Percentiles rank a stretch among this genome's conserved stretches.
phyloP scores from a whole-genome alignment of 805 yeast genomes.

The Danielozyma ontarioensis region DNA sequence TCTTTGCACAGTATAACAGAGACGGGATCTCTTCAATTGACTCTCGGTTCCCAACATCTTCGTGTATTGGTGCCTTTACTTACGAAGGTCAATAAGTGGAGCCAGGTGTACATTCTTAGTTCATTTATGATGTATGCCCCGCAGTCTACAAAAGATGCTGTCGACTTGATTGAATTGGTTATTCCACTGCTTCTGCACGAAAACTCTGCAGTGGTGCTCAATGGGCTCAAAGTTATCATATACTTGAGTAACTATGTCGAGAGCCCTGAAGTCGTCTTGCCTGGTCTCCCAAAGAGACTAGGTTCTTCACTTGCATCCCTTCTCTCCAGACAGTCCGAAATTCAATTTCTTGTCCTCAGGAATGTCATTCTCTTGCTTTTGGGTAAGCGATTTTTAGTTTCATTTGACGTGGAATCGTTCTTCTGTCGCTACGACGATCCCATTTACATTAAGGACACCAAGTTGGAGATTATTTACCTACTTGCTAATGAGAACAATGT shows the following conservation, averaged over 20 bases:
- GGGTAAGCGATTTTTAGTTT: constrained; percentile 54
- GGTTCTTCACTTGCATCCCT: constrained; percentile 67
- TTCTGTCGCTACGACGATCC: constrained; percentile 85
- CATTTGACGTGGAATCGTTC: constrained; percentile 70
- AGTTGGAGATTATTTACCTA: constrained; percentile 78
- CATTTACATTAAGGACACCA: constrained; percentile 82
- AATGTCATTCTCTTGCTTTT: constrained; percentile 73
- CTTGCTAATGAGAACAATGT: constrained; percentile 65
- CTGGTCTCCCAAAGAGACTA: constrained; percentile 50
- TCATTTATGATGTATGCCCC: constrained; percentile 71
- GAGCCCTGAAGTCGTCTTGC: constrained; percentile 49
- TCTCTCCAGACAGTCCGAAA: constrained; percentile 71
- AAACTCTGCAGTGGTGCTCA: constrained; percentile 75
- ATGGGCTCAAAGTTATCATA: constrained; percentile 65
- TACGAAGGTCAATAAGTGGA: constrained; percentile 57
- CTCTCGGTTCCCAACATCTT: constrained; percentile 46
- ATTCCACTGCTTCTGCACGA: constrained; percentile 74
- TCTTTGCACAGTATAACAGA: constrained; percentile 64
- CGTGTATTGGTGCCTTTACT: constrained; percentile 29
- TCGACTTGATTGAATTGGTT: constrained; percentile 55
- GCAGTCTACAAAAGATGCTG: constrained; percentile 59
- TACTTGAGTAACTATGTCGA: constrained; percentile 70
- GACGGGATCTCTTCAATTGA: constrained; percentile 42
- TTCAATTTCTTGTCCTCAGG: constrained; percentile 76
- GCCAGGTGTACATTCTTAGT: constrained; percentile 61